Evolutionary conservation across 768 basidiomycete species (phyloP).

Genomic region (Lanmaoa pseudosensibilis): DNA sequence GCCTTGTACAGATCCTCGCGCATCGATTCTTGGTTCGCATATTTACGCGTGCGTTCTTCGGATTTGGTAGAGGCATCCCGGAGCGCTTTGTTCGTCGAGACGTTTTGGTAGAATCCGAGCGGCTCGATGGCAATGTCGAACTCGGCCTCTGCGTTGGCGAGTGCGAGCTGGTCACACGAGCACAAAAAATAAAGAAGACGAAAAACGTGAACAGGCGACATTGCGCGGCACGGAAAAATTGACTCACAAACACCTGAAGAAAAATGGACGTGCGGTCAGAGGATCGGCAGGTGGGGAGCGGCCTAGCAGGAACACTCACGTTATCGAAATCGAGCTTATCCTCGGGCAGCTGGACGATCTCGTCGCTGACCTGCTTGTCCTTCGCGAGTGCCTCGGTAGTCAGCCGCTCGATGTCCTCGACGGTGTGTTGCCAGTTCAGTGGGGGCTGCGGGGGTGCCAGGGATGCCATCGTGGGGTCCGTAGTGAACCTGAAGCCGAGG

Average conservation of each 20-base stretch:
- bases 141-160: constrained; percentile 58
- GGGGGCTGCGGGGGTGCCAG: constrained; percentile 67
- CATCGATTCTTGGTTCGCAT: constrained; percentile 75
- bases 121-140: constrained; percentile 55
- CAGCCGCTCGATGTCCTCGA: constrained; percentile 57
- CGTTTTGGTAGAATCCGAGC: constrained; percentile 79
- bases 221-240: not conserved
- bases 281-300: not conserved
- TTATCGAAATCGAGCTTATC: constrained; percentile 66
- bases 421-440: constrained; percentile 67
- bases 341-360: constrained; percentile 56
- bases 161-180: constrained; percentile 44
- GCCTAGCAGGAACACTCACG: constrained; percentile 46
- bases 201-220: constrained; percentile 8
- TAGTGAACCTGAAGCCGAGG: constrained; percentile 5
- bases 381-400: constrained; percentile 61
- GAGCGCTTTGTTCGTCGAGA: constrained; percentile 70
- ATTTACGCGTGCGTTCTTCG: constrained; percentile 70
- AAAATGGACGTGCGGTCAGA: not conserved
- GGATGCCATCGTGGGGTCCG: constrained; percentile 39
- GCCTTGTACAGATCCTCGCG: constrained; percentile 77
- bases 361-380: constrained; percentile 58
- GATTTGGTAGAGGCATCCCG: constrained; percentile 79
- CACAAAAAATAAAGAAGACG: not conserved
- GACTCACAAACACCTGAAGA: constrained; percentile 74